A percentile compares a stretch with the other conserved stretches of the same genome.
These are phyloP conservation scores for Tetrahymena elliotti DNA, from an alignment of 73 alveolate genomes.

Conservation along the genomic window DNA sequence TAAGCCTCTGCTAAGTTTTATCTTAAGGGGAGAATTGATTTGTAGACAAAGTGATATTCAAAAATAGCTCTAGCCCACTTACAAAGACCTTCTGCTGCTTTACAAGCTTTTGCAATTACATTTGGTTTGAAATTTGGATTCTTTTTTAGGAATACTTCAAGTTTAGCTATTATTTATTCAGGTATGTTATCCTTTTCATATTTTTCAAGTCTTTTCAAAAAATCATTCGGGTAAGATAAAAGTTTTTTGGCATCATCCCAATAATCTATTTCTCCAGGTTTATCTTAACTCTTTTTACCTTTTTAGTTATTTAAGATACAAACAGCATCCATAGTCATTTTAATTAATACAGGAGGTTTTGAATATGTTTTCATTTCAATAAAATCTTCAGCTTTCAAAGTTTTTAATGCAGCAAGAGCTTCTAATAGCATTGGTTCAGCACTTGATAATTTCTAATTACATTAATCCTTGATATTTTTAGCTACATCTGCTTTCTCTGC, in stretches of 20 bases:
- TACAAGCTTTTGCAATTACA: constrained; percentile 60
- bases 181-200: constrained; percentile 66
- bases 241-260: constrained; percentile 82
- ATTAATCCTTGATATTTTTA: constrained; percentile 71
- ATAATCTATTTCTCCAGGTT: constrained; percentile 51
- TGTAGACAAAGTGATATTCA: constrained; percentile 67
- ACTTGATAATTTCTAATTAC: constrained; percentile 74
- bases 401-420: constrained; percentile 86
- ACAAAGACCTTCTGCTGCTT: constrained; percentile 84
- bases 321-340: constrained; percentile 76
- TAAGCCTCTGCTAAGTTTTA: constrained; percentile 84
- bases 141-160: constrained; percentile 47
- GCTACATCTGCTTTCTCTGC: constrained; percentile 75
- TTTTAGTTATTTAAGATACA: constrained; percentile 61
- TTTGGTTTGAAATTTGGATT: constrained; percentile 65
- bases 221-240: constrained; percentile 58
- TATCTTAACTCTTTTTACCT: constrained; percentile 61
- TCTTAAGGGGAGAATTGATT: constrained; percentile 86
- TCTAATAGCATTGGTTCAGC: constrained; percentile 87
- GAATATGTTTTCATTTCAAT: constrained; percentile 83
- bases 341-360: constrained; percentile 90
- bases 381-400: constrained; percentile 77
- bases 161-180: constrained; percentile 53
- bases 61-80: constrained; percentile 74
- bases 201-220: constrained; percentile 53